phyloP scores from a whole-genome alignment of 1,284 basidiomycete genomes.

The Marasmius tenuissimus region DNA sequence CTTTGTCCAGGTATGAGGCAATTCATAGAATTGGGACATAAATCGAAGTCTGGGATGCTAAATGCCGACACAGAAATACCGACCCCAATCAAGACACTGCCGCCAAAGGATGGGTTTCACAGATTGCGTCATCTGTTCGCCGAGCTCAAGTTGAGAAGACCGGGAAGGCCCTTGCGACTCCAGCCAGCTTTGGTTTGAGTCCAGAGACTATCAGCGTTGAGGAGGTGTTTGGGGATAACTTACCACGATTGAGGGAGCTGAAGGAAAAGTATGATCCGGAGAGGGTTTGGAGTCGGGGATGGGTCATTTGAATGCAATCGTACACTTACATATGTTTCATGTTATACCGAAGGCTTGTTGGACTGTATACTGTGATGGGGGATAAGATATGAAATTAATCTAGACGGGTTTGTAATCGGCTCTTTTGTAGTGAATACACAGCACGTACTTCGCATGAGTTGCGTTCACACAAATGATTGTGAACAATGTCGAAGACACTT shows the following conservation, averaged over 20 bases:
- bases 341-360: no score
- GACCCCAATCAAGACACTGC: background rate
- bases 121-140: background rate
- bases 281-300: conserved; percentile 29
- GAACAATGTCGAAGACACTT: no score
- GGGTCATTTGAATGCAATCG: no score
- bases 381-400: no score
- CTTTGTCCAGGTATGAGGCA: background rate
- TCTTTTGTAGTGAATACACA: no score
- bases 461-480: no score
- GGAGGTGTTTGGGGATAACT: no score
- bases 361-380: no score
- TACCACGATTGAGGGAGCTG: conserved; percentile 28
- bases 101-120: background rate
- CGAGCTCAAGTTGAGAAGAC: background rate
- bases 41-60: background rate
- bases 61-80: background rate
- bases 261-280: conserved; percentile 37
- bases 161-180: background rate
- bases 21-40: background rate
- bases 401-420: no score
- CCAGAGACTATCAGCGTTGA: conserved; percentile 14
- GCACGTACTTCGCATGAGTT: no score
- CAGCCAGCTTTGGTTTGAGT: background rate
- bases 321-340: no score